These are phyloP conservation scores for Andrographis paniculata DNA, from an alignment of 305 asterid species.

Conservation along the genomic window DNA sequence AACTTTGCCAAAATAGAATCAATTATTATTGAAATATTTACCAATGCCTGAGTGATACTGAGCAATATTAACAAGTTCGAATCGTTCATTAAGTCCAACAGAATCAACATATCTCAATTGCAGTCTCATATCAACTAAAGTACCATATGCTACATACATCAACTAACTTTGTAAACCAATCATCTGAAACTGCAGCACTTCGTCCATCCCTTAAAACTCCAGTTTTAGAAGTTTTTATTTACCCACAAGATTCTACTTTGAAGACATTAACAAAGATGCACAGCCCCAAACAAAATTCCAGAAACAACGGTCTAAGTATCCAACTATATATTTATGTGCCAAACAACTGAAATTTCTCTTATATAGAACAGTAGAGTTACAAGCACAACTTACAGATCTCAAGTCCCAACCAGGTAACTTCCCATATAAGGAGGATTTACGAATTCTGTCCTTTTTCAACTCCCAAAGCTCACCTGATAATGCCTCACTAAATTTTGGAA, in stretches of 20 bases:
- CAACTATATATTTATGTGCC: no score
- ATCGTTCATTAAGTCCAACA: not conserved
- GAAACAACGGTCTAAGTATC: no score
- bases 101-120: not conserved
- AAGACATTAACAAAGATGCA: no score
- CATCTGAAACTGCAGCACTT: no score
- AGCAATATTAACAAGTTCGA: not conserved
- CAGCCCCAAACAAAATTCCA: no score
- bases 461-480: slow-evolving; percentile 99
- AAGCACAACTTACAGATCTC: slow-evolving; percentile 79
- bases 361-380: no score
- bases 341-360: no score
- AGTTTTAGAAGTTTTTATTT: no score
- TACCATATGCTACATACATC: slow-evolving; percentile 6
- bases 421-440: slow-evolving; percentile 77
- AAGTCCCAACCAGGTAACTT: slow-evolving; percentile 93
- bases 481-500: slow-evolving; percentile 83
- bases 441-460: slow-evolving; percentile 90
- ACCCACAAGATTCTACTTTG: no score
- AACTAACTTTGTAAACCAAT: not conserved
- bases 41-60: slow-evolving; percentile 1
- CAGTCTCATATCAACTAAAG: slow-evolving; percentile 1
- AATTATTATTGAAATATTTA: not conserved
- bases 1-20: no score
- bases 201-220: no score